Evolutionary conservation across 1,139 yeast species (phyloP).

Genomic region (Pneumocystis jirovecii): DNA sequence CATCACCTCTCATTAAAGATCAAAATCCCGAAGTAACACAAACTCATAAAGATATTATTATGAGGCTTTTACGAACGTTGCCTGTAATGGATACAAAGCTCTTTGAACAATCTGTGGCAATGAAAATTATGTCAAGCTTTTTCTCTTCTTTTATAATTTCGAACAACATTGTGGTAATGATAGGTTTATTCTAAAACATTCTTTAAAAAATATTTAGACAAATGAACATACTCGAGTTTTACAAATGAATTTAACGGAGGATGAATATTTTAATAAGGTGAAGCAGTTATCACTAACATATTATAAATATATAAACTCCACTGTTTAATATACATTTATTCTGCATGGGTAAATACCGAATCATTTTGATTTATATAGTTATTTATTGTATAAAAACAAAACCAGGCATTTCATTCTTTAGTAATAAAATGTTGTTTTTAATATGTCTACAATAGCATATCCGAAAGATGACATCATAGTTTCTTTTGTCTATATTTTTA

Average conservation of each 20-base stretch:
- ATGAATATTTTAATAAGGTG: not conserved
- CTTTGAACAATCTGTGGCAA: slow-evolving; percentile 8
- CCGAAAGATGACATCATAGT: not conserved
- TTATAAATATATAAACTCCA: not conserved
- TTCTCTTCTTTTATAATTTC: not conserved
- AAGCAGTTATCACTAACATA: not conserved
- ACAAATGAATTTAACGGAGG: not conserved
- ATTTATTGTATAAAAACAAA: not conserved
- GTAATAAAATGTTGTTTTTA: not conserved
- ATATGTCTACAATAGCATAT: not conserved
- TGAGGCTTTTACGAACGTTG: slow-evolving; percentile 1
- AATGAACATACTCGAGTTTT: not conserved
- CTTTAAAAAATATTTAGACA: not conserved
- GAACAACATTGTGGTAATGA: not conserved
- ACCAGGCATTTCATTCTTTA: not conserved
- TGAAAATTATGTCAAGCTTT: not conserved
- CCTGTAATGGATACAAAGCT: slow-evolving; percentile 3
- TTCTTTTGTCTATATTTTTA: not conserved
- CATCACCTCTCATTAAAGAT: not conserved
- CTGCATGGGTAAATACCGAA: not conserved
- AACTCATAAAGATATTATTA: not conserved
- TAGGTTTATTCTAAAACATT: not conserved
- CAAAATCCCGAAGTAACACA: not conserved
- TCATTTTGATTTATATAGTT: not conserved
- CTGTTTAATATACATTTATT: not conserved